Conservation (phyloP, 108 stramenopile genomes). For the Stephanodiscus triporus region DNA sequence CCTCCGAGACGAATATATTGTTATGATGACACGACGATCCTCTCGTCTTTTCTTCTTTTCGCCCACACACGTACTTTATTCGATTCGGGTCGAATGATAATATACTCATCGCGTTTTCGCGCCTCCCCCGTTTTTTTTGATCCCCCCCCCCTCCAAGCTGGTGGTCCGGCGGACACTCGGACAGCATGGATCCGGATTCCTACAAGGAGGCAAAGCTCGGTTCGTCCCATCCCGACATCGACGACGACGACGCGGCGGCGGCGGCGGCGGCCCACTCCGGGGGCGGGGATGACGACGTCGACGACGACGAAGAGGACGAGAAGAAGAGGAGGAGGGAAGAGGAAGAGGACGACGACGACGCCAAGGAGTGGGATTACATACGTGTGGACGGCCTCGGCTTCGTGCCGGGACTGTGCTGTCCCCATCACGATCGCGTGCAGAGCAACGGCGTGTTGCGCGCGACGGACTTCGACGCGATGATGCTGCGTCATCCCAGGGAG, state of each 20-base stretch:
- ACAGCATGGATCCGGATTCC: conserved; percentile 44
- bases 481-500: conserved; percentile 49
- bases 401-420: conserved; percentile 66
- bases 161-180: conserved; percentile 40
- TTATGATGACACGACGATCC: too few relatives aligned
- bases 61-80: too few relatives aligned
- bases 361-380: conserved; percentile 68
- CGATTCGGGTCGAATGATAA: too few relatives aligned
- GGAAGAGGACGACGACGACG: conserved; percentile 5
- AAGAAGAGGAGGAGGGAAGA: background rate
- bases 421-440: conserved; percentile 76
- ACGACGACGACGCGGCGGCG: conserved; percentile 1
- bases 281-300: too few relatives aligned
- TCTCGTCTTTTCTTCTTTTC: too few relatives aligned
- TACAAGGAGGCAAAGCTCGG: conserved; percentile 42
- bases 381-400: conserved; percentile 66
- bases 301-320: background rate
- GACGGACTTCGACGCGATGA: conserved; percentile 67
- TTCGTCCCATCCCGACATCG: conserved; percentile 17
- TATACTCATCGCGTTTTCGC: too few relatives aligned
- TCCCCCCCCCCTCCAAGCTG: conserved; percentile 14
- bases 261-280: too few relatives aligned
- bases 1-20: too few relatives aligned
- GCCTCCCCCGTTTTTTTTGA: background rate
- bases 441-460: conserved; percentile 71